These are phyloP conservation scores for Volvox africanus DNA, from an alignment of 139 green algal genomes.

Conservation along the genomic window DNA sequence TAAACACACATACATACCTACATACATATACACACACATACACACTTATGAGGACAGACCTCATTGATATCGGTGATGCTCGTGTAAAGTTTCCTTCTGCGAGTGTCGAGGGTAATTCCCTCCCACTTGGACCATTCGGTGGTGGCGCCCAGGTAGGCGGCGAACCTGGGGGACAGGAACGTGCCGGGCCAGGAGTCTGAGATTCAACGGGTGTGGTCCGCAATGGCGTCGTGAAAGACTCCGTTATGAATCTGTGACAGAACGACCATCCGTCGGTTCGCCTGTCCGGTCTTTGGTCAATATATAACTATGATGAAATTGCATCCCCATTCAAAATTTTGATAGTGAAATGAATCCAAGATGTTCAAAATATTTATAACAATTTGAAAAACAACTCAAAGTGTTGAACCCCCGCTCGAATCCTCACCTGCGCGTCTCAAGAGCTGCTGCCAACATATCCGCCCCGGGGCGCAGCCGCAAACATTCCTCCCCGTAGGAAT, in stretches of 20 bases:
- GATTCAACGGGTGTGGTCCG: too few relatives aligned
- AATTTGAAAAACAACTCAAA: too few relatives aligned
- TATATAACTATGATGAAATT: too few relatives aligned
- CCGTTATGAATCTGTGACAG: too few relatives aligned
- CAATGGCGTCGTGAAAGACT: too few relatives aligned
- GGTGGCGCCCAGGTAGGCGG: constrained; percentile 63
- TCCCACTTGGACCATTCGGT: constrained; percentile 69
- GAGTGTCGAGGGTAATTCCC: constrained; percentile 32
- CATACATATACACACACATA: neutral
- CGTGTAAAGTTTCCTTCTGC: constrained; percentile 40
- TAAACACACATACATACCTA: too few relatives aligned
- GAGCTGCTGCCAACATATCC: constrained; percentile 60
- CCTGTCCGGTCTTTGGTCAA: too few relatives aligned
- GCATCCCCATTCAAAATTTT: too few relatives aligned
- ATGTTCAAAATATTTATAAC: too few relatives aligned
- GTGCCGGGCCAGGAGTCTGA: neutral
- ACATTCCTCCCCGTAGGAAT: constrained; percentile 57
- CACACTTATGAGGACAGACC: constrained; percentile 3
- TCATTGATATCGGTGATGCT: constrained; percentile 35
- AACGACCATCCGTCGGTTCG: too few relatives aligned
- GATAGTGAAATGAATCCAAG: too few relatives aligned
- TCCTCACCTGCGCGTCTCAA: constrained; percentile 66
- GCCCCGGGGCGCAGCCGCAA: constrained; percentile 59
- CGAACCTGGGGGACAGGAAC: constrained; percentile 47
- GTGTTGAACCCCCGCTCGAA: too few relatives aligned